phyloP scores from a whole-genome alignment of 495 filamentous ascomycete species.

The Talaromyces proteolyticus region DNA sequence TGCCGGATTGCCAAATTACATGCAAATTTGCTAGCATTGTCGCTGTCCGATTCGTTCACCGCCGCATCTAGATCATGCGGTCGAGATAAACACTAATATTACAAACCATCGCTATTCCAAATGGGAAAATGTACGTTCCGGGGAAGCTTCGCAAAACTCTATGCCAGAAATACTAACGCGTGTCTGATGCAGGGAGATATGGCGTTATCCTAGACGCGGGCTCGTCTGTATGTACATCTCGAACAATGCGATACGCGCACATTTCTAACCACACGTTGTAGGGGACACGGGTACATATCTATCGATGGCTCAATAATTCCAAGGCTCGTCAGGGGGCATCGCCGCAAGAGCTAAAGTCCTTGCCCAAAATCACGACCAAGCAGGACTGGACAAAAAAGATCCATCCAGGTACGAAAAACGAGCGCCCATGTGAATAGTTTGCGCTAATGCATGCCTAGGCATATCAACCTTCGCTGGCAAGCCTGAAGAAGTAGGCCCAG shows the following conservation, averaged over 20 bases:
- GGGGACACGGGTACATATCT: slow-evolving; percentile 91
- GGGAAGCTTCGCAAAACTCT: slow-evolving; percentile 6
- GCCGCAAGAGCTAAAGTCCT: slow-evolving; percentile 52
- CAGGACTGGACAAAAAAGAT: slow-evolving; percentile 92
- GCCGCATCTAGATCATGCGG: slow-evolving; percentile 3
- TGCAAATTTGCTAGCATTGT: not conserved
- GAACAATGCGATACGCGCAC: not conserved
- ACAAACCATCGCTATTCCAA: slow-evolving; percentile 14
- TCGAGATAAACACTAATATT: slow-evolving; percentile 6
- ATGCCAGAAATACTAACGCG: slow-evolving; percentile 1
- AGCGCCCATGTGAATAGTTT: not conserved
- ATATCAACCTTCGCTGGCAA: slow-evolving; percentile 83
- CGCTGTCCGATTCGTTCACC: not conserved
- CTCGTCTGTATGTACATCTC: slow-evolving; percentile 48
- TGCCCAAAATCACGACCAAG: slow-evolving; percentile 78
- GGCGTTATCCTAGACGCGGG: slow-evolving; percentile 66
- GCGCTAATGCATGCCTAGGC: slow-evolving; percentile 33
- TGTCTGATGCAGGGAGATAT: slow-evolving; percentile 45
- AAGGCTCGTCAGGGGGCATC: slow-evolving; percentile 58
- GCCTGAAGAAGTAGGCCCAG: slow-evolving; percentile 68
- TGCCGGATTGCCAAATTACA: too few species aligned
- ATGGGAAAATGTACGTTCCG: slow-evolving; percentile 44
- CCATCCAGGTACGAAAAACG: slow-evolving; percentile 56
- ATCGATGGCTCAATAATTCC: slow-evolving; percentile 78
- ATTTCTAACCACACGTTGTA: slow-evolving; percentile 17